These are phyloP conservation scores for Rhodotorula sp. DNA, from an alignment of 1,284 basidiomycete species.

Conservation along the genomic window DNA sequence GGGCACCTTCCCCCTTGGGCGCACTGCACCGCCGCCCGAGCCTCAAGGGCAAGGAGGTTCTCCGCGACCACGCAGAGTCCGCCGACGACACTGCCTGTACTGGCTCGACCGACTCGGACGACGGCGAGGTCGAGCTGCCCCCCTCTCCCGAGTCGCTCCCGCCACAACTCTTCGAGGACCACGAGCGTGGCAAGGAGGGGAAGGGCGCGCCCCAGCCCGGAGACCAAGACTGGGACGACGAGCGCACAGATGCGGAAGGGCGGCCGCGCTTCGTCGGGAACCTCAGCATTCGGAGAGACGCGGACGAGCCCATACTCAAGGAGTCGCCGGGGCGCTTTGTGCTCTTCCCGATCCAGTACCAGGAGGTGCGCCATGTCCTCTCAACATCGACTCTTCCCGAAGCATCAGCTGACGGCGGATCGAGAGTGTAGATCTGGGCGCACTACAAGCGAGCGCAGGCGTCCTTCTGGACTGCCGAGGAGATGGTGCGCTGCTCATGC, in stretches of 20 bases:
- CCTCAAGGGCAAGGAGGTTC: conserved; percentile 1
- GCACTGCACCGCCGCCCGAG: not conserved
- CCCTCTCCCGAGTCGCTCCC: not conserved
- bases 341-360: conserved; percentile 50
- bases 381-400: not conserved
- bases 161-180: not conserved
- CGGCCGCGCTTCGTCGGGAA: conserved; percentile 44
- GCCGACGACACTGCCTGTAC: too few species aligned
- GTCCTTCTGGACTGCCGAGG: conserved; percentile 56
- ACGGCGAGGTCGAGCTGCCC: not conserved
- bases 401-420: not conserved
- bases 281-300: conserved; percentile 43
- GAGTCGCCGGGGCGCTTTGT: conserved; percentile 47
- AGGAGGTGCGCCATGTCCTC: conserved; percentile 41
- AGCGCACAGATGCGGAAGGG: not conserved
- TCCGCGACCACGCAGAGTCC: not conserved
- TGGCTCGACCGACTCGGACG: too few species aligned
- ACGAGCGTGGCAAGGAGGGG: not conserved
- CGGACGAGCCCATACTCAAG: conserved; percentile 46
- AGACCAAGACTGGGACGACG: not conserved
- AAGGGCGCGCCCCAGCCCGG: not conserved
- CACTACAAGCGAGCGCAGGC: conserved; percentile 50
- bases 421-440: conserved; percentile 44
- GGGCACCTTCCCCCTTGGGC: not conserved
- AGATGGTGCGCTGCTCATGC: conserved; percentile 45